Conservation (phyloP, 768 basidiomycete genomes). For the Leccinum pellstonianum region DNA sequence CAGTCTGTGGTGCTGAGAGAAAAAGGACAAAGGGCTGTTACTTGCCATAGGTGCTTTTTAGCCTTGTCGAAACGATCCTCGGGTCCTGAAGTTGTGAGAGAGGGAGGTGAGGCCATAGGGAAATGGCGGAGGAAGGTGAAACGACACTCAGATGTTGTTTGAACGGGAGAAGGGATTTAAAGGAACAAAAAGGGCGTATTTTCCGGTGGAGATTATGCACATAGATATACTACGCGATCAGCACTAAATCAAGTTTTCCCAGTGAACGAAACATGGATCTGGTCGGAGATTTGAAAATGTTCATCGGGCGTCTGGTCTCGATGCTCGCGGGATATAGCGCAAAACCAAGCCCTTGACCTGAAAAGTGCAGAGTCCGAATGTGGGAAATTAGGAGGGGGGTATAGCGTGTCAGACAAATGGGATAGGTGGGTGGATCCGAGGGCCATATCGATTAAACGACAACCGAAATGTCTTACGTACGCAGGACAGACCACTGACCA, state of each 20-base stretch:
- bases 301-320: slow-evolving; percentile 37
- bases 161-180: slow-evolving; percentile 30
- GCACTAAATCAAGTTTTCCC: slow-evolving; percentile 38
- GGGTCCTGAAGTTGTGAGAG: slow-evolving; percentile 17
- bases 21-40: slow-evolving; percentile 10
- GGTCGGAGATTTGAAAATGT: slow-evolving; percentile 39
- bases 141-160: slow-evolving; percentile 24
- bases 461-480: slow-evolving; percentile 38
- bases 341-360: slow-evolving; percentile 35
- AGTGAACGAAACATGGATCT: slow-evolving; percentile 35
- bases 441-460: slow-evolving; percentile 38
- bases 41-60: slow-evolving; percentile 37
- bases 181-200: slow-evolving; percentile 26
- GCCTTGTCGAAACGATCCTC: slow-evolving; percentile 37
- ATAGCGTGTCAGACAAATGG: slow-evolving; percentile 31
- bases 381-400: slow-evolving; percentile 32
- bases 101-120: slow-evolving; percentile 27
- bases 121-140: slow-evolving; percentile 25
- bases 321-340: slow-evolving; percentile 38
- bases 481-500: slow-evolving; percentile 27
- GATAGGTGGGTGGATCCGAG: slow-evolving; percentile 38
- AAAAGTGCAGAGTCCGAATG: slow-evolving; percentile 31
- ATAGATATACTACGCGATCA: slow-evolving; percentile 43
- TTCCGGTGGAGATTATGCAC: slow-evolving; percentile 38
- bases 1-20: slow-evolving; percentile 6